phyloP scores from a whole-genome alignment of 345 rosid species.

The Moringa oleifera region DNA sequence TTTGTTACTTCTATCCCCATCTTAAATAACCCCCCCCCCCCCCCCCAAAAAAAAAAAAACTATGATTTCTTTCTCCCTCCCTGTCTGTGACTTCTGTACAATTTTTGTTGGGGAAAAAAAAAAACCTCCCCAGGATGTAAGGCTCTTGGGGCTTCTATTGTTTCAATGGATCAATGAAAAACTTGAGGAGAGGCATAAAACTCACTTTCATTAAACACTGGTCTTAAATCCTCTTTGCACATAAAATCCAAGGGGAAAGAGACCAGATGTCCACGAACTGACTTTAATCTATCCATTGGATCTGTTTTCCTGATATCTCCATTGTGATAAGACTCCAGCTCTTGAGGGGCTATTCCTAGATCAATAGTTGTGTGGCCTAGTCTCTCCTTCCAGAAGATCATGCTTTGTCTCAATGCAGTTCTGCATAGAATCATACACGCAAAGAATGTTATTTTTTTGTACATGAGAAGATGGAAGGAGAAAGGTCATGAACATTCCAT shows the following conservation, averaged over 20 bases:
- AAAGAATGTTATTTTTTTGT: background rate
- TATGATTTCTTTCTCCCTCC: background rate
- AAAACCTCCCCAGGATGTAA: background rate
- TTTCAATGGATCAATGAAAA: conserved; percentile 43
- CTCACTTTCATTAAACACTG: conserved; percentile 89
- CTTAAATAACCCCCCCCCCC: too few relatives aligned
- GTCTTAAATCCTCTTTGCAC: conserved; percentile 93
- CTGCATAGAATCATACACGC: conserved; percentile 27
- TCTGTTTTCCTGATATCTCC: conserved; percentile 54
- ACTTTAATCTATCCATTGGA: conserved; percentile 60
- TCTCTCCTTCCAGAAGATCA: conserved; percentile 64
- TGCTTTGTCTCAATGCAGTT: conserved; percentile 59
- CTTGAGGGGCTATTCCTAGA: conserved; percentile 79
- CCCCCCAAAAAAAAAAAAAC: too few relatives aligned
- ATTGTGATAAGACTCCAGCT: conserved; percentile 57
- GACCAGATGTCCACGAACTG: conserved; percentile 83
- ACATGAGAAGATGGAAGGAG: background rate
- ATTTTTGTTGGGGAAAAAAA: background rate
- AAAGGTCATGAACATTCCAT: background rate
- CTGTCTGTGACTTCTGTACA: background rate
- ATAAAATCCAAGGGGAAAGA: conserved; percentile 90
- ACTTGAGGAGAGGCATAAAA: conserved; percentile 92
- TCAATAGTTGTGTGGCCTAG: conserved; percentile 86
- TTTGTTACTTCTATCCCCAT: too few relatives aligned
- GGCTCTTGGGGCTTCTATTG: background rate